These are phyloP conservation scores for Strobilomyces dryophilus DNA, from an alignment of 768 basidiomycete species.

Conservation along the genomic window DNA sequence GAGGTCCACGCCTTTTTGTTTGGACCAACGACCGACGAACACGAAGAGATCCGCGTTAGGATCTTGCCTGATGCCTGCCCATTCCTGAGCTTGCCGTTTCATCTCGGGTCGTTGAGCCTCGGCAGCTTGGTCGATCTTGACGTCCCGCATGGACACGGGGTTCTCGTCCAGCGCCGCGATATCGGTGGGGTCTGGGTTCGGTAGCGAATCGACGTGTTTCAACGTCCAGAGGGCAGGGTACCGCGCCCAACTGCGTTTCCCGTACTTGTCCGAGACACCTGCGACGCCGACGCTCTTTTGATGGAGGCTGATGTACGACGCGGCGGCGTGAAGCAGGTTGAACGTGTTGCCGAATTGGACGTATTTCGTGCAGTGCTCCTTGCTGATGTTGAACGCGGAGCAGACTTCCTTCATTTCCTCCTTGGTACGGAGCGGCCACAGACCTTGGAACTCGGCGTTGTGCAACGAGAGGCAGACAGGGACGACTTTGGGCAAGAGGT, in stretches of 20 bases:
- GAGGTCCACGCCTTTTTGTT: slow-evolving; percentile 96
- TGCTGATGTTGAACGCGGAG: slow-evolving; percentile 96
- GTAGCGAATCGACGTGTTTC: slow-evolving; percentile 91
- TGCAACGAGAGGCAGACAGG: slow-evolving; percentile 90
- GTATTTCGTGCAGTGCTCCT: slow-evolving; percentile 94
- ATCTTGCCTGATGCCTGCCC: slow-evolving; percentile 92
- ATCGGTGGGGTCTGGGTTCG: slow-evolving; percentile 93
- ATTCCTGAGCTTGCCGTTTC: slow-evolving; percentile 92
- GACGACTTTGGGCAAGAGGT: slow-evolving; percentile 86
- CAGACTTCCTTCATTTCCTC: slow-evolving; percentile 99
- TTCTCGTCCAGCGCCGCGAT: slow-evolving; percentile 88
- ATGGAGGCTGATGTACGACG: slow-evolving; percentile 87
- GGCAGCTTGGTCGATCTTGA: slow-evolving; percentile 73
- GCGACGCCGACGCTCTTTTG: slow-evolving; percentile 94
- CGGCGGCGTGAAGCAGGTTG: slow-evolving; percentile 90
- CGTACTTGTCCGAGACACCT: slow-evolving; percentile 97
- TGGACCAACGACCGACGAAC: slow-evolving; percentile 97
- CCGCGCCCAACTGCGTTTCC: slow-evolving; percentile 94
- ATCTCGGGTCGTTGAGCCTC: slow-evolving; percentile 88
- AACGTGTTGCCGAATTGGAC: slow-evolving; percentile 98
- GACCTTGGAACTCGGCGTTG: slow-evolving; percentile 96
- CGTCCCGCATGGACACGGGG: slow-evolving; percentile 63
- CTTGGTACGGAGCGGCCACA: slow-evolving; percentile 94
- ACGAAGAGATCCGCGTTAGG: slow-evolving; percentile 88
- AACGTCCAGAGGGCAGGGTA: slow-evolving; percentile 96